Base-by-base conservation (phyloP, 2,329 filamentous ascomycete genomes). In the Samsoniella hepiali region DNA sequence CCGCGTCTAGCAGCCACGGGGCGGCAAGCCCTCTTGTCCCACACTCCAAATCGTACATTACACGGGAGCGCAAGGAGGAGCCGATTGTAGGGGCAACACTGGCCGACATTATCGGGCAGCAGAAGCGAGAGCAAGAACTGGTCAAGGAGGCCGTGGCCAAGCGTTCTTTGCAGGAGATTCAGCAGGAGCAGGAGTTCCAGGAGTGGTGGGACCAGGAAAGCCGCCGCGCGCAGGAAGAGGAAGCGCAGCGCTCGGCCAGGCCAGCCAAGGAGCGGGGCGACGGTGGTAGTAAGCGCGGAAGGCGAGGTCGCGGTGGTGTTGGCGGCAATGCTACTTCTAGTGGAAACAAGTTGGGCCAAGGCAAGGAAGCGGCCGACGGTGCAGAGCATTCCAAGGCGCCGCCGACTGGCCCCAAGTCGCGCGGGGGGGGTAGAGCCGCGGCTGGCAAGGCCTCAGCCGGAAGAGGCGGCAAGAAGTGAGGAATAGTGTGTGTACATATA, bases 191-290 rank as follows among this genome's bases (percentile, higher is more conserved):
- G 72, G 92, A 92, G 58, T 99, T 99, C 73, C 91, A 97, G 73
- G 88, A 96, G 73, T 97, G 93, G 93, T 97, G 93, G 93, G 91
- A 96, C 68, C 88, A 90, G 66, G 93, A 97, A 75, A 92, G 88
- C 69, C 83, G 83, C 65, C 82, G 90, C 34, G 85, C 89, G 44
- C 88, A 89, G 67, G 85, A 89, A 68, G 86, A 87, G 65, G 84
- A 85, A 65, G 80, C 81, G 3, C 72, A 76, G 51, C 74, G 77
- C 57, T 71, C 74, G 31, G 72, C 71, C 40, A 76, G 74, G 64
- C 78, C 82, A 68, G 80, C 78, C 13, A 77, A 78, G 61, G 78
- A 74, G 62, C 74, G 76, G 71, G 72, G 72, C 66, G 56, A 66
- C 11, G 68, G 68, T 57, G 70, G 72, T 36, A 68, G 69, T 34